Percentiles rank a stretch among this genome's conserved stretches.
Evolutionary conservation across 305 asterid genomes (phyloP).

Genomic region (Nicotiana rustica): DNA sequence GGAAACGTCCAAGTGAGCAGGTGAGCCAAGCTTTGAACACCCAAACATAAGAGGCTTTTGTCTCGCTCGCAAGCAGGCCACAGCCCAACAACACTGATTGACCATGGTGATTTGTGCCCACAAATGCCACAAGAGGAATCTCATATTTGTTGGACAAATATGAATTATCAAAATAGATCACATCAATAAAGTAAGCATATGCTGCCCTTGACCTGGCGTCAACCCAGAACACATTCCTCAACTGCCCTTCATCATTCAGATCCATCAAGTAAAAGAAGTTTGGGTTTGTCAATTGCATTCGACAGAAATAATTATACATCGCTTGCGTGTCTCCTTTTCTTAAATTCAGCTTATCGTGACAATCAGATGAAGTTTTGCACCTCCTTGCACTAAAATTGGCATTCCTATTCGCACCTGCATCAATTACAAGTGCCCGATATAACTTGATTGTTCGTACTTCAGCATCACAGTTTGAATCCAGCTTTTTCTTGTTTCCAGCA

Average conservation of each 20-base stretch:
- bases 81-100: slow-evolving; percentile 78
- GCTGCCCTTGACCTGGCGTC: slow-evolving; percentile 79
- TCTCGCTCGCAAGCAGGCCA: slow-evolving; percentile 74
- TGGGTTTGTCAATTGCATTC: slow-evolving; percentile 81
- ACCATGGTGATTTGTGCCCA: slow-evolving; percentile 81
- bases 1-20: slow-evolving; percentile 55
- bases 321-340: slow-evolving; percentile 77
- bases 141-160: slow-evolving; percentile 73
- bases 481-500: slow-evolving; percentile 59
- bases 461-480: slow-evolving; percentile 47
- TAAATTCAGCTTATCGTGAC: slow-evolving; percentile 54
- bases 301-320: slow-evolving; percentile 73
- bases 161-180: slow-evolving; percentile 66
- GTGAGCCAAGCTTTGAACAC: slow-evolving; percentile 65
- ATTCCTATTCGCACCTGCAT: slow-evolving; percentile 46
- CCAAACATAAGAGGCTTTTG: slow-evolving; percentile 66
- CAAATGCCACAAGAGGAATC: slow-evolving; percentile 71
- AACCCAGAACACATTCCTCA: slow-evolving; percentile 77
- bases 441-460: slow-evolving; percentile 65
- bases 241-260: slow-evolving; percentile 68
- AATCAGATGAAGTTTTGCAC: slow-evolving; percentile 47
- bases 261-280: slow-evolving; percentile 75
- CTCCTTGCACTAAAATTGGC: slow-evolving; percentile 43
- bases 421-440: slow-evolving; percentile 67
- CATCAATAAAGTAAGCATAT: slow-evolving; percentile 66